phyloP scores from a whole-genome alignment of 805 yeast species.

The Lipomyces chichibuensis region DNA sequence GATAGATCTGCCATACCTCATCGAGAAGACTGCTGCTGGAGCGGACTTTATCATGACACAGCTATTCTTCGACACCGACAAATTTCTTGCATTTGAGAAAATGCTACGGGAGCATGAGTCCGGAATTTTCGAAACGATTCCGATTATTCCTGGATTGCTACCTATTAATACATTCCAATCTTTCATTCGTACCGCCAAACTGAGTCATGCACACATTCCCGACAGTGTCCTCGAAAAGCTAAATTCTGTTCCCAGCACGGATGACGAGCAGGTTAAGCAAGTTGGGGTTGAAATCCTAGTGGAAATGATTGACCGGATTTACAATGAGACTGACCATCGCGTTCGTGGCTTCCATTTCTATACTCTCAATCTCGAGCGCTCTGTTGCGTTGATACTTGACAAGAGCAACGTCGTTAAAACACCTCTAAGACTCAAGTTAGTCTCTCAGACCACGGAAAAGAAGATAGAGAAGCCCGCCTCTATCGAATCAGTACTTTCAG shows the following conservation, averaged over 20 bases:
- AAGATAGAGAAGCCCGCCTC: conserved; percentile 56
- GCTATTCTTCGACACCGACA: conserved; percentile 82
- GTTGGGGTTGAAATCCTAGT: conserved; percentile 77
- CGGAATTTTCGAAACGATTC: conserved; percentile 50
- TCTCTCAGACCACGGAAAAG: background rate
- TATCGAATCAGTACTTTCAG: conserved; percentile 95
- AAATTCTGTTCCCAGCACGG: conserved; percentile 61
- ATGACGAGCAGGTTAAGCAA: conserved; percentile 77
- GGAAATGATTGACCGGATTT: conserved; percentile 63
- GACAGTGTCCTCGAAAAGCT: conserved; percentile 54
- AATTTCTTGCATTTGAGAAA: conserved; percentile 67
- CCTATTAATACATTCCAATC: conserved; percentile 84
- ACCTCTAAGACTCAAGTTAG: conserved; percentile 34
- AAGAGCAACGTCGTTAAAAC: conserved; percentile 55
- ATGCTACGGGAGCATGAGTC: conserved; percentile 42
- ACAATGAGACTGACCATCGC: conserved; percentile 56
- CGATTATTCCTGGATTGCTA: conserved; percentile 85
- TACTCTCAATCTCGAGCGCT: conserved; percentile 87
- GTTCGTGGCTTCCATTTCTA: conserved; percentile 90
- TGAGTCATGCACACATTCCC: conserved; percentile 87
- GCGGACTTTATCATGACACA: conserved; percentile 94
- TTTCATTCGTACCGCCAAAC: conserved; percentile 83
- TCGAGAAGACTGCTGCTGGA: conserved; percentile 88
- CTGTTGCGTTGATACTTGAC: conserved; percentile 82
- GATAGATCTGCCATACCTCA: conserved; percentile 75